A percentile compares a stretch with the other conserved stretches of the same genome.
Evolutionary conservation across 2,329 filamentous ascomycete genomes (phyloP).

Genomic region (Scorias spongiosa): DNA sequence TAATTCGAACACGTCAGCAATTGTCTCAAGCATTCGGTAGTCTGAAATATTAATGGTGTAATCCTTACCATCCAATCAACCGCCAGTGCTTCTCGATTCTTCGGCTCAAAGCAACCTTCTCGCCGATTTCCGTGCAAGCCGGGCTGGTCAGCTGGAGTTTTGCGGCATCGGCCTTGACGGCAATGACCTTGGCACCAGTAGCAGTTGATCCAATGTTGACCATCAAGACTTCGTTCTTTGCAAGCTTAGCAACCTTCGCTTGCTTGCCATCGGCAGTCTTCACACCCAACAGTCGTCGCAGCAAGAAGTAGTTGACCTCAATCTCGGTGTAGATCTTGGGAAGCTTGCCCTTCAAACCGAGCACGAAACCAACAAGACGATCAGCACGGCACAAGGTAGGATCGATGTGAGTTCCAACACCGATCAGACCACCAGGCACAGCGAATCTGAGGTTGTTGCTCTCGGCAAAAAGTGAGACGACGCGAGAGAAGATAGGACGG

Average conservation of each 20-base stretch:
- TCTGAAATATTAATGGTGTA: not conserved
- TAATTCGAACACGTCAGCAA: not conserved
- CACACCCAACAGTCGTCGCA: slow-evolving; percentile 86
- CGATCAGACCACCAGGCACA: slow-evolving; percentile 91
- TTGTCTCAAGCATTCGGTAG: not conserved
- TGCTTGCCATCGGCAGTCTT: slow-evolving; percentile 97
- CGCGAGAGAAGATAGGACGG: slow-evolving; percentile 89
- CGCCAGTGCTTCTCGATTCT: slow-evolving; percentile 99
- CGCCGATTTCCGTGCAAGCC: slow-evolving; percentile 90
- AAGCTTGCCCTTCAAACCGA: slow-evolving; percentile 83
- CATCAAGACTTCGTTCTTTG: slow-evolving; percentile 99
- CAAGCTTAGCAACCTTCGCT: slow-evolving; percentile 94
- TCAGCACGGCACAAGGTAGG: slow-evolving; percentile 96
- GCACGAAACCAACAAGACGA: slow-evolving; percentile 94
- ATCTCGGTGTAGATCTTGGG: slow-evolving; percentile 97
- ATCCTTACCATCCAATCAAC: slow-evolving; percentile 59
- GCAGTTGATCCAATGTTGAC: slow-evolving; percentile 98
- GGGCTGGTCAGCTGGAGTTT: slow-evolving; percentile 73
- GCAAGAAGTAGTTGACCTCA: slow-evolving; percentile 98
- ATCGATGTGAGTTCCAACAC: slow-evolving; percentile 94
- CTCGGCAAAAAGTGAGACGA: slow-evolving; percentile 91
- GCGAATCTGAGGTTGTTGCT: slow-evolving; percentile 98
- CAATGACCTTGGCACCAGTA: slow-evolving; percentile 91
- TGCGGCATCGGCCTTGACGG: slow-evolving; percentile 93
- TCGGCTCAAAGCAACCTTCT: slow-evolving; percentile 92